Evolutionary conservation across 352 stramenopile species (phyloP).

Genomic region (Phytophthora palmivora): DNA sequence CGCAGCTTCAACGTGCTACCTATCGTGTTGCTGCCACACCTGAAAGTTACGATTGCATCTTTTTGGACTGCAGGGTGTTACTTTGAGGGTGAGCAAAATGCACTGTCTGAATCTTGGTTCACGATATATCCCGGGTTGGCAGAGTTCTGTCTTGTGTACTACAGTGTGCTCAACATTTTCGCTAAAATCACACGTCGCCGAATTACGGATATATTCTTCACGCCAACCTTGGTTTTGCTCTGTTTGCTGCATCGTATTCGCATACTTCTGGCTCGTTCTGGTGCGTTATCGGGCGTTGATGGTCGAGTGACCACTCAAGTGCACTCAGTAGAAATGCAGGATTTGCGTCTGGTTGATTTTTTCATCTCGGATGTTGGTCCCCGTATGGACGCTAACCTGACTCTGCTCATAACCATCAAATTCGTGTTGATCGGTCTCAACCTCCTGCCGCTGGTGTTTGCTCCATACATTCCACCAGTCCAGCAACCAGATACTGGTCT

Average conservation of each 20-base stretch:
- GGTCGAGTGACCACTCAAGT: conserved; percentile 43
- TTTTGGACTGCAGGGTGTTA: conserved; percentile 50
- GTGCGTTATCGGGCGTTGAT: conserved; percentile 29
- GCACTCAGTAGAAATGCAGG: conserved; percentile 37
- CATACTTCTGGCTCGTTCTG: conserved; percentile 17
- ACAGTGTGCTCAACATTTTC: conserved; percentile 54
- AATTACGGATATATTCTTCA: conserved; percentile 46
- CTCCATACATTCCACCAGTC: conserved; percentile 28
- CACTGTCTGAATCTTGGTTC: conserved; percentile 54
- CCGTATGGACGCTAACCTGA: conserved; percentile 40
- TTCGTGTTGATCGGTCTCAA: conserved; percentile 47
- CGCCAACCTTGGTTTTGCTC: conserved; percentile 45
- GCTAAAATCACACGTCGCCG: conserved; percentile 44
- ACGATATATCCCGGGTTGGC: conserved; percentile 52
- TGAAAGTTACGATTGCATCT: conserved; percentile 48
- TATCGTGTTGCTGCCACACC: conserved; percentile 46
- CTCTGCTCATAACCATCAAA: conserved; percentile 54
- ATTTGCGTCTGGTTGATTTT: conserved; percentile 42
- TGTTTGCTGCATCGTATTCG: conserved; percentile 46
- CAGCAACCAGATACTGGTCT: conserved; percentile 30
- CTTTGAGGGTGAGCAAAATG: conserved; percentile 56
- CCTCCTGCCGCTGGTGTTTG: conserved; percentile 42
- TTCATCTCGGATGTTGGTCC: conserved; percentile 39
- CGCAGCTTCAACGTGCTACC: conserved; percentile 52
- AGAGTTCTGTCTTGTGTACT: conserved; percentile 50